Base-by-base conservation (phyloP, 2,329 filamentous ascomycete species). In the Niveomyces coronatus region DNA sequence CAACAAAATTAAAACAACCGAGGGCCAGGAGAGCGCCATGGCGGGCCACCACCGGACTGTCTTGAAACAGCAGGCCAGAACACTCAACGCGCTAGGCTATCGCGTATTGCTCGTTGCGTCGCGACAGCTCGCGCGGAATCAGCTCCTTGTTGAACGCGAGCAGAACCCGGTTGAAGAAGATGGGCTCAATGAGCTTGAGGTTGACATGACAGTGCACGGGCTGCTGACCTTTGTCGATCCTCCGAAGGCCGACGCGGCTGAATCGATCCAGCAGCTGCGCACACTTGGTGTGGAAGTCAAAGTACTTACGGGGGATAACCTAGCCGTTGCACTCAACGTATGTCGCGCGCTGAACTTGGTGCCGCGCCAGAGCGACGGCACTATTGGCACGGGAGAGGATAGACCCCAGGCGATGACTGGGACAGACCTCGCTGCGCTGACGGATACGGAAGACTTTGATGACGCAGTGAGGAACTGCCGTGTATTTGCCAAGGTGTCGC, bases 401-500 rank as follows among this genome's bases (percentile, higher is more conserved):
- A 48, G 48, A 10, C 31, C 51, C 5, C 44, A 47, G 29, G 50
- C 51, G 24, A 49, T 51, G 26, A 53, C 49, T 8, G 51, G 50
- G 2, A 40, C 46, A 3, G 45, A 52, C n/a, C 40, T 53, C 14
- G 39, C 44, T 44, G 19, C 35, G 37, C 9, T 40, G 49, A 17
- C 23, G 10, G 47, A 49, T 18, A 41, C 41, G 5, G 43, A 46
- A 13, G 44, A 43, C 14, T 50, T 50, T 35, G 48, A 53, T 36
- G 35, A 41, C n/a, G 44, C 47, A 3, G 47, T 51, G 9, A 43
- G 31, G 15, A 42, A 32, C 2, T 53, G 52, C 45, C 50, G 44
- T 17, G 48, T 54, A 5, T 53, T 54, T 41, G 51, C 52, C 36
- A 54, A 53, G 40, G 43, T 54, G 23, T 49, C 47, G 1, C 52